phyloP scores from a whole-genome alignment of 1,139 yeast species.

The Hemisphaericaspora xylanilytica region DNA sequence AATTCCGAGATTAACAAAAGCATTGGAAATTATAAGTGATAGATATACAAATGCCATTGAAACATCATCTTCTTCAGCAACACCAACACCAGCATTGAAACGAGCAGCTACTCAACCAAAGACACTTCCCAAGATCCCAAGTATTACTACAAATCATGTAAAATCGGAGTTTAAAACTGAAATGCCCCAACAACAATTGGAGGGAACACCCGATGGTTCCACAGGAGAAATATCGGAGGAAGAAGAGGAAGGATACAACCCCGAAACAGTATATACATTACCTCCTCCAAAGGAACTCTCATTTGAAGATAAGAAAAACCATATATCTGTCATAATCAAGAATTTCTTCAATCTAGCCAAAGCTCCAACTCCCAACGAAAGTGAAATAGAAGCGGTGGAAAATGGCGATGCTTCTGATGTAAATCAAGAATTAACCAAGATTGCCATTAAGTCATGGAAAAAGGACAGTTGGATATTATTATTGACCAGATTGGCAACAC shows the following conservation, averaged over 20 bases:
- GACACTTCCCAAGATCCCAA: background rate
- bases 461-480: conserved; percentile 75
- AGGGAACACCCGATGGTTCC: conserved; percentile 17
- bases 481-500: conserved; percentile 73
- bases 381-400: conserved; percentile 18
- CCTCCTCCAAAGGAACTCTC: conserved; percentile 57
- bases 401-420: conserved; percentile 30
- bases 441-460: conserved; percentile 63
- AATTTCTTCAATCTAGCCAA: conserved; percentile 54
- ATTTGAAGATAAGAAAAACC: conserved; percentile 51
- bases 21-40: conserved; percentile 63
- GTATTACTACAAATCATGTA: background rate
- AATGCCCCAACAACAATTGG: background rate
- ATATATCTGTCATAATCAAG: conserved; percentile 48
- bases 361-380: conserved; percentile 9
- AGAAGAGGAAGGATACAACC: conserved; percentile 34
- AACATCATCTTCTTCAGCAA: background rate
- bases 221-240: too few species aligned
- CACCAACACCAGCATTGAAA: background rate
- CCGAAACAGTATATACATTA: conserved; percentile 49
- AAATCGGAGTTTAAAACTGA: background rate
- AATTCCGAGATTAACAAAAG: conserved; percentile 56
- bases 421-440: conserved; percentile 44
- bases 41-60: conserved; percentile 45
- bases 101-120: conserved; percentile 4